phyloP scores from a whole-genome alignment of 352 stramenopile genomes.

The Phytophthora citrophthora region DNA sequence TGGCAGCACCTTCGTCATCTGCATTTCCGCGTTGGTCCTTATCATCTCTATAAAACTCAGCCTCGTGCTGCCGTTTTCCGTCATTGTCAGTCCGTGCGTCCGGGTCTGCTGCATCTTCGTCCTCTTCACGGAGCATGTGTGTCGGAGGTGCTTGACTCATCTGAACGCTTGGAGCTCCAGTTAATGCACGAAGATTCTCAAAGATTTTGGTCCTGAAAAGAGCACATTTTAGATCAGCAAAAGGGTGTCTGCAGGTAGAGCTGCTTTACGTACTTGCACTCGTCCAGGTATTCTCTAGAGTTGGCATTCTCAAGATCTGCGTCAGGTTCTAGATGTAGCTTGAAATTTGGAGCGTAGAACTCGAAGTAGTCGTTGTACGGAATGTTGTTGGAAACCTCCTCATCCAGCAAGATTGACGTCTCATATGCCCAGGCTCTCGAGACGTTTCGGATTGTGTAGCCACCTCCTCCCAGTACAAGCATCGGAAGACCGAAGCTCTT shows the following conservation, averaged over 20 bases:
- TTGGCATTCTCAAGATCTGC: conserved; percentile 83
- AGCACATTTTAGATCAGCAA: conserved; percentile 1
- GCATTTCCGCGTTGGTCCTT: conserved; percentile 76
- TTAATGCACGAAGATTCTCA: conserved; percentile 78
- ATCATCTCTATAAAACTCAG: conserved; percentile 85
- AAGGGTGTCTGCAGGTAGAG: background rate
- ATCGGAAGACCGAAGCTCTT: conserved; percentile 89
- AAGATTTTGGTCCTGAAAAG: conserved; percentile 80
- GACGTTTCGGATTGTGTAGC: conserved; percentile 91
- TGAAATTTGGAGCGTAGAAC: conserved; percentile 86
- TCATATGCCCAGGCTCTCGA: conserved; percentile 97
- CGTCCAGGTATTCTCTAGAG: conserved; percentile 84
- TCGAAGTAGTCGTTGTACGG: conserved; percentile 90
- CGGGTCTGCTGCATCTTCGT: conserved; percentile 75
- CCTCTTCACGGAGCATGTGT: conserved; percentile 79
- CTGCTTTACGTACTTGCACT: conserved; percentile 74
- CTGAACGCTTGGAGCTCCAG: conserved; percentile 81
- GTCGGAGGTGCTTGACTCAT: conserved; percentile 78
- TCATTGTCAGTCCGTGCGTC: conserved; percentile 78
- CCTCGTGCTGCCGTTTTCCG: conserved; percentile 74
- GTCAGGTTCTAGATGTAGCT: conserved; percentile 84
- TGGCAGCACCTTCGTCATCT: conserved; percentile 40
- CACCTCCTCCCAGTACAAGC: conserved; percentile 84
- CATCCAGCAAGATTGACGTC: conserved; percentile 93
- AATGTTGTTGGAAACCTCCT: conserved; percentile 83